These are phyloP conservation scores for Sporothrix phasma DNA, from an alignment of 2,329 filamentous ascomycete species.

Conservation along the genomic window DNA sequence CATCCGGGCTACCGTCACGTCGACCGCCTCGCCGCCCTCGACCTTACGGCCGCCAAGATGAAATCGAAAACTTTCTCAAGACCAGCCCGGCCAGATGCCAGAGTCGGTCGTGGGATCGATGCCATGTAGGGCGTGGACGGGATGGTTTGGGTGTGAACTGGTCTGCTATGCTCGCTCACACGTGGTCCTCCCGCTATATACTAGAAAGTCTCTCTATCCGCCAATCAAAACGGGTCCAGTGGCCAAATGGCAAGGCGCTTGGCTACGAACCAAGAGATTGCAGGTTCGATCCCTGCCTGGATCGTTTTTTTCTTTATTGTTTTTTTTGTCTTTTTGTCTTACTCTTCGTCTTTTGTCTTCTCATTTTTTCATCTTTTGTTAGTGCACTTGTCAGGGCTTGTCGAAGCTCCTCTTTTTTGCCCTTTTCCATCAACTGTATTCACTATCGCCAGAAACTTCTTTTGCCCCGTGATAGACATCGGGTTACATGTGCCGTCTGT, in stretches of 20 bases:
- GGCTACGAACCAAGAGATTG: constrained; percentile 31
- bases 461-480: no score
- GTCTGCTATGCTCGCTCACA: no score
- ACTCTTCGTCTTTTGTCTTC: not conserved
- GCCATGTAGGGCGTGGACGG: not conserved
- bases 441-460: no score
- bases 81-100: constrained; percentile 25
- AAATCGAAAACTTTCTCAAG: constrained; percentile 27
- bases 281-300: constrained; percentile 30
- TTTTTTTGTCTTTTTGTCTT: not conserved
- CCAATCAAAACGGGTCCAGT: constrained; percentile 19
- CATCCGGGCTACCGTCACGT: constrained; percentile 29
- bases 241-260: constrained; percentile 29
- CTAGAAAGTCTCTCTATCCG: not conserved
- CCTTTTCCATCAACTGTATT: no score
- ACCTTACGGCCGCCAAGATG: constrained; percentile 27
- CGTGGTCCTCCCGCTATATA: not conserved
- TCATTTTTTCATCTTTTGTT: not conserved
- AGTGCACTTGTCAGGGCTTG: not conserved
- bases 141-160: not conserved
- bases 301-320: constrained; percentile 13
- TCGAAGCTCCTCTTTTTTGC: no score
- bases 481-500: no score
- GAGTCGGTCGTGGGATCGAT: no score
- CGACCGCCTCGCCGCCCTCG: constrained; percentile 19